Evolutionary conservation across 129 eudicot species (phyloP), one percentile per base, ranked within the genome.

Genomic region (Flaveria linearis): DNA sequence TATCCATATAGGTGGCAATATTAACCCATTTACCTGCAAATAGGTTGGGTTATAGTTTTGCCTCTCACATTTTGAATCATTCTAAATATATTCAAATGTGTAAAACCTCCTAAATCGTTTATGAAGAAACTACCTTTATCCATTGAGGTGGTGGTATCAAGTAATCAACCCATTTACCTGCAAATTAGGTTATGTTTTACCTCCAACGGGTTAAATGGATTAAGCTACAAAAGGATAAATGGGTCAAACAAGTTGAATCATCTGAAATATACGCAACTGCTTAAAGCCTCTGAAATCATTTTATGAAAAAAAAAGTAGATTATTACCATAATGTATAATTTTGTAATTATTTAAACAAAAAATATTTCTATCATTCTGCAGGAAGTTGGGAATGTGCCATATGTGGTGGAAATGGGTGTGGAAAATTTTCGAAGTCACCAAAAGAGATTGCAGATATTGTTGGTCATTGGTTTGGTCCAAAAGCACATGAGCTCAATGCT

Each of bases 361-460:
- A 8, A 0, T 56, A 9, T 56, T 56, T 14, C 53, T 13, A 9
- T 39, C 22, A 7, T 47, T 28, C 2, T 82, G 80, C 96, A 94
- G 98, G 98, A 94, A 91, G 98, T 87, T 67, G 98, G 98, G 56
- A 94, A 94, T 67, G 98, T 94, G 77, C 98, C 98, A 41, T 94
- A 90, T 71, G 98, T 94, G 4, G 92, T 94, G 74, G 88, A 94
- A 94, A 94, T 60, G 98, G 98, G 55, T 87, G 95, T 68, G 98
- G 98, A 49, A 94, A 91, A 74, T 94, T 79, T 76, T 94, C 97
- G 9, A 94, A 94, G 83, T 91, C 93, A 15, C 98, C 98, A 22
- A 91, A 94, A 76, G 91, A 82, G 82, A 94, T 94, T 11, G 98
- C 98, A 3, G 76, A 76, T 1, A 87, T 94, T 12, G 97, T 94